Evolutionary conservation across 352 stramenopile species (phyloP).

Genomic region (Thraustochytrium striatum): DNA sequence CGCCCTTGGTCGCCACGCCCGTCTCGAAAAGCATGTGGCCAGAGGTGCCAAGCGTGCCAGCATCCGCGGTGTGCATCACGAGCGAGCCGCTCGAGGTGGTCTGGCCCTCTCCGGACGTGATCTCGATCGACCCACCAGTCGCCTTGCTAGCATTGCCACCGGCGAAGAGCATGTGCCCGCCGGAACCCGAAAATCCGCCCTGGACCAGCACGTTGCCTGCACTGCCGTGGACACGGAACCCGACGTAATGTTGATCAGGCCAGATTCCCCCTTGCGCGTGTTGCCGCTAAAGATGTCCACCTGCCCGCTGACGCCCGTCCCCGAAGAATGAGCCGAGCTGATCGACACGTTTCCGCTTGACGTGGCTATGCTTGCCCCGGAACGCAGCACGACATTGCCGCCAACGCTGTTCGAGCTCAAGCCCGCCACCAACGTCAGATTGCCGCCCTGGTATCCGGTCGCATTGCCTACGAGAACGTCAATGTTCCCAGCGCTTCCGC

Average conservation of each 20-base stretch:
- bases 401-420: slow-evolving; percentile 2
- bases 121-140: background rate
- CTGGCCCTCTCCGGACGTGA: background rate
- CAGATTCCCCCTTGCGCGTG: background rate
- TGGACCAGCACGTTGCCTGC: background rate
- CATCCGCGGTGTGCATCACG: background rate
- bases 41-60: background rate
- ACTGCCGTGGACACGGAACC: background rate
- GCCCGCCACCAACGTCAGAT: slow-evolving; percentile 16
- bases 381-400: slow-evolving; percentile 13
- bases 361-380: background rate
- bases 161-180: too few relatives aligned
- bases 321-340: background rate
- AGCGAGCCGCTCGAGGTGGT: slow-evolving; percentile 7
- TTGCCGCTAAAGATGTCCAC: slow-evolving; percentile 15
- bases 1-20: background rate
- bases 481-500: slow-evolving; percentile 33
- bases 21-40: background rate
- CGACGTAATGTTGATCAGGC: slow-evolving; percentile 28
- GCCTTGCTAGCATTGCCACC: slow-evolving; percentile 6
- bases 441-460: background rate
- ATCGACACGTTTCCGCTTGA: slow-evolving; percentile 38
- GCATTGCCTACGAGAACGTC: slow-evolving; percentile 28
- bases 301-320: background rate
- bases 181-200: slow-evolving; percentile 9